phyloP scores from a whole-genome alignment of 129 eudicot species.

The Tagetes patula region DNA sequence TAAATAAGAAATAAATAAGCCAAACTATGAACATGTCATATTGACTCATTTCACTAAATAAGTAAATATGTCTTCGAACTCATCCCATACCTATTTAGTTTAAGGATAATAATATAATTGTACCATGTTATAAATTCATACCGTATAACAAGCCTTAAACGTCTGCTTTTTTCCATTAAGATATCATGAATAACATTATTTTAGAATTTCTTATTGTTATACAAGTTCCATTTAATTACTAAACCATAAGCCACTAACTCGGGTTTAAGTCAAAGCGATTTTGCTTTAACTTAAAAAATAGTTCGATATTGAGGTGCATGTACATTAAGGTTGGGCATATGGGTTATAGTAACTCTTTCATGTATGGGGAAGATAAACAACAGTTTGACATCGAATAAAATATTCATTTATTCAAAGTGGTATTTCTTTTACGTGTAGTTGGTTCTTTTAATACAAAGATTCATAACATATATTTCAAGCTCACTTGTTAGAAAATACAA shows the following conservation, averaged over 20 bases:
- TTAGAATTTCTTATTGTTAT: too few species aligned
- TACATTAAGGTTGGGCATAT: neutral
- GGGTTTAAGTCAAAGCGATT: neutral
- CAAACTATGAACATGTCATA: too few species aligned
- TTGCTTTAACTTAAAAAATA: neutral
- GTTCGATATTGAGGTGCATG: neutral
- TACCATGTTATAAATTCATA: neutral
- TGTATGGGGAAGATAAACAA: constrained; percentile 7
- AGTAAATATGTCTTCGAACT: neutral
- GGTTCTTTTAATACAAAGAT: neutral
- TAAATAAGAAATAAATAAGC: too few species aligned
- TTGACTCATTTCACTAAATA: neutral
- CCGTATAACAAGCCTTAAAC: neutral
- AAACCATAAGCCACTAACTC: too few species aligned
- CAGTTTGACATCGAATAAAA: neutral
- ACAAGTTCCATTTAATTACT: too few species aligned
- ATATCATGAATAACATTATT: too few species aligned
- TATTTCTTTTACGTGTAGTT: neutral
- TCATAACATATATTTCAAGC: neutral
- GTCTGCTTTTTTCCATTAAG: too few species aligned
- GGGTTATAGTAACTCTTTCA: neutral
- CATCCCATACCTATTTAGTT: neutral
- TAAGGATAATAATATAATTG: neutral
- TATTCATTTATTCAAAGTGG: neutral
- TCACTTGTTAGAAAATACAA: too few species aligned